A percentile compares a stretch with the other conserved stretches of the same genome.
These are phyloP conservation scores for Dryadomyces quercus-mongolicae DNA, from an alignment of 2,329 filamentous ascomycete genomes.

Conservation along the genomic window DNA sequence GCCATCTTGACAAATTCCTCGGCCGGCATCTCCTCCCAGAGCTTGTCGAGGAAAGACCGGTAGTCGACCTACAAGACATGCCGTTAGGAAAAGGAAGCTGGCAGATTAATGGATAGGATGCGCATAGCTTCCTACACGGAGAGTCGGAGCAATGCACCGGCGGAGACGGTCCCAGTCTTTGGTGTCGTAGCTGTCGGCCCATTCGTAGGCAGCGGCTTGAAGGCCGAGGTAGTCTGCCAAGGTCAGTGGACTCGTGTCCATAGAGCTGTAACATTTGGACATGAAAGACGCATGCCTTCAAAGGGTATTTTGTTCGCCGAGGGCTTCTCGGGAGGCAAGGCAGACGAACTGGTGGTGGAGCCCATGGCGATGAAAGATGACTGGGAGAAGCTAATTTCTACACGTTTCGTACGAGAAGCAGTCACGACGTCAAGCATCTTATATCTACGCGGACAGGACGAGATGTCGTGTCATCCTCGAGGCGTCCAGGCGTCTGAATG, in stretches of 20 bases:
- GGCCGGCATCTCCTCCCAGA: constrained; percentile 49
- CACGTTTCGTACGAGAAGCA: no score
- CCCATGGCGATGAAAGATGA: constrained; percentile 5
- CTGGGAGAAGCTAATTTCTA: no score
- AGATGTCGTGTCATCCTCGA: no score
- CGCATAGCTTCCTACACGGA: constrained; percentile 26
- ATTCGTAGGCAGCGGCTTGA: constrained; percentile 41
- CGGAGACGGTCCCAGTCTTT: constrained; percentile 52
- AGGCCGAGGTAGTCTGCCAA: constrained; percentile 35
- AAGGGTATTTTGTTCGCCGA: constrained; percentile 8
- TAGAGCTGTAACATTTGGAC: neutral
- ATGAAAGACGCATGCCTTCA: constrained; percentile 6
- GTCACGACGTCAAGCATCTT: neutral
- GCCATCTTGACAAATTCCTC: constrained; percentile 51
- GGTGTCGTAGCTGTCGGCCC: constrained; percentile 54
- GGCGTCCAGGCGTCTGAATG: neutral
- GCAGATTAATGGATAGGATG: neutral
- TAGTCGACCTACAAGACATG: constrained; percentile 50
- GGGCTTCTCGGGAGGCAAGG: neutral
- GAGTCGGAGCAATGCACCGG: constrained; percentile 50
- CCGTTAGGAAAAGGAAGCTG: neutral
- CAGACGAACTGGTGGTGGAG: constrained; percentile 3
- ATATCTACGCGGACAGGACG: no score
- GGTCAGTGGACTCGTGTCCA: neutral
- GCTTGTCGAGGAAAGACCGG: constrained; percentile 46